Evolutionary conservation across 1,284 basidiomycete genomes (phyloP).

Genomic region (Erythrobasidium hasegawianum): DNA sequence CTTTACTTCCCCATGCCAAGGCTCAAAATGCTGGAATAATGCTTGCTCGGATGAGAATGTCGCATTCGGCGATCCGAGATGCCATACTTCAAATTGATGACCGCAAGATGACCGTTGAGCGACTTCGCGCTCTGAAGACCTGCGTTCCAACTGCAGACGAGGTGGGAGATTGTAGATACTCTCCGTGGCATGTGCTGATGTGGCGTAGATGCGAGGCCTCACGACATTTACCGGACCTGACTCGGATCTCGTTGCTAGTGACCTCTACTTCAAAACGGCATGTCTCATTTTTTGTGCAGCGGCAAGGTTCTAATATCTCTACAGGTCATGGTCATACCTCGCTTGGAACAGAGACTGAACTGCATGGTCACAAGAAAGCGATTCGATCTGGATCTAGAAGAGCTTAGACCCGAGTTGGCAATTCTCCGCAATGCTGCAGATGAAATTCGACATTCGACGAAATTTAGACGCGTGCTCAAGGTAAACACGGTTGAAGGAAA

Average conservation of each 20-base stretch:
- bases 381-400: constrained; percentile 75
- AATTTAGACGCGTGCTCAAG: constrained; percentile 68
- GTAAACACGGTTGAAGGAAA: no score
- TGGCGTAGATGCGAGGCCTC: constrained; percentile 59
- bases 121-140: constrained; percentile 66
- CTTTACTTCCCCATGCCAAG: constrained; percentile 71
- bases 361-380: constrained; percentile 78
- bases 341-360: constrained; percentile 66
- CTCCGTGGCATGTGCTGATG: no score
- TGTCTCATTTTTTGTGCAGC: constrained; percentile 33
- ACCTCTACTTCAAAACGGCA: constrained; percentile 77
- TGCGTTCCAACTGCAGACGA: constrained; percentile 74
- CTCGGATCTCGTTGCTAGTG: constrained; percentile 57
- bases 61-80: constrained; percentile 60
- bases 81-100: constrained; percentile 71
- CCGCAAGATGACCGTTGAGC: constrained; percentile 61
- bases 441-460: constrained; percentile 64
- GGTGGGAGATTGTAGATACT: constrained; percentile 50
- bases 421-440: constrained; percentile 68
- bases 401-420: constrained; percentile 75
- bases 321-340: constrained; percentile 72
- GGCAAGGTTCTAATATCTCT: not conserved
- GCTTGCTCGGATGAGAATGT: constrained; percentile 67
- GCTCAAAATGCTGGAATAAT: constrained; percentile 84
- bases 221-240: constrained; percentile 60